Base-by-base conservation (phyloP, 2,329 filamentous ascomycete genomes). In the Ophiocordyceps sinensis region DNA sequence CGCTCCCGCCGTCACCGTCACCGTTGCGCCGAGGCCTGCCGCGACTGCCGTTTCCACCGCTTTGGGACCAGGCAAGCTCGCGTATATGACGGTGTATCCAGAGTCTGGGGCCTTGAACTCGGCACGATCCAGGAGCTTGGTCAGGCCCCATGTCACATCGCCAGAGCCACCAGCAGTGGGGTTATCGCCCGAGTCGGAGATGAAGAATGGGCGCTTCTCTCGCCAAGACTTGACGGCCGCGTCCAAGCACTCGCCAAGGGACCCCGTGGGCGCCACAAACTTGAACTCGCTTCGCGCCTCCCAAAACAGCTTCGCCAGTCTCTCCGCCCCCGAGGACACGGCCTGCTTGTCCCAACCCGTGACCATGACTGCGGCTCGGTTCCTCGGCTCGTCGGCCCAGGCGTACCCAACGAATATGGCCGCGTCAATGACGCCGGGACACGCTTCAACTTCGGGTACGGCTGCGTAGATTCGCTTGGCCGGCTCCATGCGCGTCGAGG, bases 371-470 rank as follows among this genome's bases (percentile, higher is more conserved):
- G 54, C 65, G 0, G 68, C 70, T 7, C 65, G 60, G 43, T 73
- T 71, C 17, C 70, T 60, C 19, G 67, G 67, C 49, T 71, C 70
- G 44, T 74, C 70, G 0, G 70, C 70, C 70, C 70, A 73, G 1
- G 70, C 65, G 46, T 74, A 74, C 2, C 70, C 70, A 0, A 73
- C 70, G 70, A 70, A 74, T 26, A 73, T 61, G 0, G 68, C 67
- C 0, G 69, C 70, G 47, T 74, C 70, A 12, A 72, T 53, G 1
- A 73, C 55, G 0, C 62, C 65, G 0, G 59, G 47, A 9, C 46
- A 44, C 0, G 55, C 55, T 49, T 68, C 68, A 0, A 71, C 61
- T 1, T 48, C 51, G 1, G 68, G 60, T 1, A 74, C 61, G 0
- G 65, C 60, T 2, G 56, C 65, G 45, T 74, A 74, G 0, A 74